phyloP scores from a whole-genome alignment of 306 rosid genomes.

The Luffa aegyptiaca region DNA sequence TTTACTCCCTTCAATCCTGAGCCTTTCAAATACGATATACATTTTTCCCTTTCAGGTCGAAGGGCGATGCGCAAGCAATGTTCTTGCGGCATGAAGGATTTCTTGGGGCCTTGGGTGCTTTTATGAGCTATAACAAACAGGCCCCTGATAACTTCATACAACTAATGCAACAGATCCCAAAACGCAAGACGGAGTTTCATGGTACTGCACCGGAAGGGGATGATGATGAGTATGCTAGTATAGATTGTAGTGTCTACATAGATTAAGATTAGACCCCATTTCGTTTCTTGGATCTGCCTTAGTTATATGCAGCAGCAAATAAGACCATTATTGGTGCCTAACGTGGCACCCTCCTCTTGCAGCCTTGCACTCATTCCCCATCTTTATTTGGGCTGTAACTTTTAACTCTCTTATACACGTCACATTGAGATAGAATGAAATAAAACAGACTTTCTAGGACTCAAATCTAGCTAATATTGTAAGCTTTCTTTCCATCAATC shows the following conservation, averaged over 20 bases:
- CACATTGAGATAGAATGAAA: not conserved
- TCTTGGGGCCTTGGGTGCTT: slow-evolving; percentile 91
- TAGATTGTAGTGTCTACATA: slow-evolving; percentile 51
- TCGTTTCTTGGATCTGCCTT: not conserved
- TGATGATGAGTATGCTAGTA: slow-evolving; percentile 52
- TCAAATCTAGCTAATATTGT: not conserved
- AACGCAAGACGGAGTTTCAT: slow-evolving; percentile 20
- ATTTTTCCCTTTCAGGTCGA: slow-evolving; percentile 54
- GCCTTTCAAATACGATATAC: not conserved
- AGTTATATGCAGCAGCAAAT: not conserved
- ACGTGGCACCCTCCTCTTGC: not conserved
- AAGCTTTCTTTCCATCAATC: not conserved
- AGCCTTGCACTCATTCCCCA: not conserved
- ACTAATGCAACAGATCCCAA: slow-evolving; percentile 27
- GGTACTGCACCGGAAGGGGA: slow-evolving; percentile 30
- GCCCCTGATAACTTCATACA: slow-evolving; percentile 43
- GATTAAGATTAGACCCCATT: not conserved
- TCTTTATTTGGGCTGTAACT: not conserved
- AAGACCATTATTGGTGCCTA: not conserved
- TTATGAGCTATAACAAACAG: slow-evolving; percentile 60
- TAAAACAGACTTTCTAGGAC: not conserved
- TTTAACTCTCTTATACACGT: not conserved
- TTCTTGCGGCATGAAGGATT: slow-evolving; percentile 90
- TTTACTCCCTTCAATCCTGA: not conserved
- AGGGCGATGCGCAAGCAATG: slow-evolving; percentile 93